Evolutionary conservation across 2,329 filamentous ascomycete genomes (phyloP), one percentile per base, ranked within the genome.

Genomic region (Esteya vermicola): DNA sequence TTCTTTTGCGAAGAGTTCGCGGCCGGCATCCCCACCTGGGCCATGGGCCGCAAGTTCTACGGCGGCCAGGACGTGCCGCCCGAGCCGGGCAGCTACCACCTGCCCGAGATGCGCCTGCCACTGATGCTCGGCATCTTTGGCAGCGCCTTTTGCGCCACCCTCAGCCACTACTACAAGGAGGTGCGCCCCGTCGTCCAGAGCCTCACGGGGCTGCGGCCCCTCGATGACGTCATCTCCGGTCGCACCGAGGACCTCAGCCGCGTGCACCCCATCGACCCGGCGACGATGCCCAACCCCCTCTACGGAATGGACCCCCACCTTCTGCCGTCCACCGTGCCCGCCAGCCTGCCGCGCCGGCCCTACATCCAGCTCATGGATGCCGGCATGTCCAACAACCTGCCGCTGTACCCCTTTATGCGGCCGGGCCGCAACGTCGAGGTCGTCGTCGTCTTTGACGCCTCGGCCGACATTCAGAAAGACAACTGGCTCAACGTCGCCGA

Each of bases 381-480:
- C 2, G 91, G 91, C 38, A 98, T 98, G 91, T 93, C 84, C 48
- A 96, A 98, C 56, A 98, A 98, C 53, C 67, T 98, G 9, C 91
- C 91, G 2, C 88, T 96, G 32, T 98, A 98, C 55, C 91, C 91
- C 0, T 70, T 96, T 4, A 75, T 98, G 16, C 78, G 91, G 10
- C 85, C 85, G 0, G 89, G 88, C 3, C 74, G 91, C 27, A 73
- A 93, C 42, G 80, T 98, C 6, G 91, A 98, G 51, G 71, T 98
- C 33, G 65, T 96, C 34, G 74, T 98, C 34, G 85, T 88, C 4
- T 98, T 98, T 56, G 91, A 98, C 56, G 86, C 86, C 4, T 93
- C 85, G 2, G 88, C 88, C 18, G 91, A 98, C 50, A 84, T 94
- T 44, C 85, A 81, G 54, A 84, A 82, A 6, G 88, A 95, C 52